Evolutionary conservation across 331 rosid species (phyloP).

Genomic region (Spiraea crenata): DNA sequence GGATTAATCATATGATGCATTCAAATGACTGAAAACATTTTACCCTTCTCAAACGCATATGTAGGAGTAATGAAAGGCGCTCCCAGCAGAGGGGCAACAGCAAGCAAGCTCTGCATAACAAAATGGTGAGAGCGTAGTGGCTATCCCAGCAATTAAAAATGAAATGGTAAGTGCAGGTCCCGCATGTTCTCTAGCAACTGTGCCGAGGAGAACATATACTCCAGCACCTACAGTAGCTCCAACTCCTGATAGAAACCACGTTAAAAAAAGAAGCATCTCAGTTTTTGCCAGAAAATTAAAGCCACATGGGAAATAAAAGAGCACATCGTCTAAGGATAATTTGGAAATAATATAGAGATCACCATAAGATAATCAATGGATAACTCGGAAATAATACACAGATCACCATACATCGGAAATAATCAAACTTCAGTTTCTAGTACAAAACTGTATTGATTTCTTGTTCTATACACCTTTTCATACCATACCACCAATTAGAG

Average conservation of each 20-base stretch:
- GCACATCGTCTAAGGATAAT: background rate
- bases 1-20: background rate
- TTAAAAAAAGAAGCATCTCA: background rate
- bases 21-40: constrained; percentile 14
- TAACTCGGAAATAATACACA: background rate
- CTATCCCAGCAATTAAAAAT: constrained; percentile 74
- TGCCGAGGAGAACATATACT: constrained; percentile 78
- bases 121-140: constrained; percentile 80
- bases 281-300: background rate
- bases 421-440: too few species aligned
- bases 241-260: constrained; percentile 50
- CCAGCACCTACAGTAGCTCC: constrained; percentile 89
- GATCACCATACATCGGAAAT: too few species aligned
- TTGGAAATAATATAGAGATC: background rate
- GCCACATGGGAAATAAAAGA: background rate
- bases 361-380: background rate
- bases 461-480: too few species aligned
- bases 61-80: constrained; percentile 83
- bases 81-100: constrained; percentile 86
- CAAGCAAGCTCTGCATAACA: constrained; percentile 84
- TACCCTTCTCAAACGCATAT: constrained; percentile 87
- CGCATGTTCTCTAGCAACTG: constrained; percentile 73
- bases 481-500: too few species aligned
- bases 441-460: too few species aligned
- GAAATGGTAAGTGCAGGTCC: constrained; percentile 76